These are phyloP conservation scores for Trypanosoma scelopori DNA, from an alignment of 208 protist species.

Conservation along the genomic window DNA sequence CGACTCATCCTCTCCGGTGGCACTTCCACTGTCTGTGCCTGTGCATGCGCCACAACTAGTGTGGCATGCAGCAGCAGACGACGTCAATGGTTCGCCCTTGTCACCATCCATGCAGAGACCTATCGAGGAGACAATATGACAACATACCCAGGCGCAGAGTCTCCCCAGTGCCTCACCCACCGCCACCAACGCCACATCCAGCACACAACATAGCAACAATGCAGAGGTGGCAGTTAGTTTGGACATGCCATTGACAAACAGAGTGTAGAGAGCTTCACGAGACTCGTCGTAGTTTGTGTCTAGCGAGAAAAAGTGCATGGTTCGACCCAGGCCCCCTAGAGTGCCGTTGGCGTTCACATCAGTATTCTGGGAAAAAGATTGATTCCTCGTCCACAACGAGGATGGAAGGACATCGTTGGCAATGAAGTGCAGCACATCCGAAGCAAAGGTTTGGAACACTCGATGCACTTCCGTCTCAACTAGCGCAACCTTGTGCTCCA, in stretches of 20 bases:
- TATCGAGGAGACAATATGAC: conserved; percentile 1
- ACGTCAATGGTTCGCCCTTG: neutral
- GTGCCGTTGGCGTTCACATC: neutral
- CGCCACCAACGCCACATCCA: conserved; percentile 28
- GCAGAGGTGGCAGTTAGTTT: conserved; percentile 20
- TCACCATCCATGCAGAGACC: neutral
- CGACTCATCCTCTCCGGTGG: neutral
- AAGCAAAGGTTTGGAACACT: conserved; percentile 40
- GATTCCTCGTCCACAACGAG: conserved; percentile 32
- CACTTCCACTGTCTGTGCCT: no score
- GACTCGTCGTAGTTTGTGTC: conserved; percentile 53
- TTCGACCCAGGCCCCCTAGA: conserved; percentile 35
- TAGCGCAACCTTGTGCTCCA: conserved; percentile 20
- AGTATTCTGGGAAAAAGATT: neutral
- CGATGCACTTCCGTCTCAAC: conserved; percentile 55
- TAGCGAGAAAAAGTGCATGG: conserved; percentile 52
- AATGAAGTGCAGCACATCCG: conserved; percentile 40
- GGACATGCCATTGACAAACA: conserved; percentile 16
- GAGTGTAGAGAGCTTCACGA: conserved; percentile 13
- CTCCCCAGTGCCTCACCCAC: conserved; percentile 31
- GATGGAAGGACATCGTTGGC: conserved; percentile 45
- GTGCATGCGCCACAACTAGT: no score
- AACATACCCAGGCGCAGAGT: conserved; percentile 17
- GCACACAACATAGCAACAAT: conserved; percentile 21
- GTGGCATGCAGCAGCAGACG: no score